A percentile compares a stretch with the other conserved stretches of the same genome.
These are phyloP conservation scores for Ogataea methylovora DNA, from an alignment of 805 yeast species.

Conservation along the genomic window DNA sequence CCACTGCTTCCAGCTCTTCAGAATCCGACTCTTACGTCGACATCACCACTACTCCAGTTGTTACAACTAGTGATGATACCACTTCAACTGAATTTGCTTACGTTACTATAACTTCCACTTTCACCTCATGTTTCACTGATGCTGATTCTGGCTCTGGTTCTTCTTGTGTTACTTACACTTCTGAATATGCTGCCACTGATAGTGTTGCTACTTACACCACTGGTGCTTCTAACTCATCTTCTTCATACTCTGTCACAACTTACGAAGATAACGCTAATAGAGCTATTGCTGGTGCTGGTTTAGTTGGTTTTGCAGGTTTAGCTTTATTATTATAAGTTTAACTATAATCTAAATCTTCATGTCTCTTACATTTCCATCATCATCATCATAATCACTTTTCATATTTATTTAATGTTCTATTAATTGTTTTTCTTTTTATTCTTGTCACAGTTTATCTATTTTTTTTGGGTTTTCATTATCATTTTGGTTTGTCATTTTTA, in stretches of 20 bases:
- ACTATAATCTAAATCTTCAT: too few relatives aligned
- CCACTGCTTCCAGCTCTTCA: conserved; percentile 1
- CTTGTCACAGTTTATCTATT: too few relatives aligned
- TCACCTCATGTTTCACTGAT: conserved; percentile 9
- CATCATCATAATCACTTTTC: too few relatives aligned
- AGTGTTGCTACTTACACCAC: conserved; percentile 4
- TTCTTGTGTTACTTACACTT: conserved; percentile 6
- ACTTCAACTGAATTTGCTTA: conserved; percentile 28
- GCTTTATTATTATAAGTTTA: conserved; percentile 18
- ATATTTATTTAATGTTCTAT: too few relatives aligned
- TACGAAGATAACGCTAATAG: conserved; percentile 12
- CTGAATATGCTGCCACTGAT: conserved; percentile 1
- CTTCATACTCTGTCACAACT: conserved; percentile 5
- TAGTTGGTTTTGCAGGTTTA: conserved; percentile 22
- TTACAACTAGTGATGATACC: conserved; percentile 31
- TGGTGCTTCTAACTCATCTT: conserved; percentile 3
- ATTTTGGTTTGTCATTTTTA: too few relatives aligned
- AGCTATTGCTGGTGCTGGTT: conserved; percentile 14
- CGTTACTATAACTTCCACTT: conserved; percentile 30
- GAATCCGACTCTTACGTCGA: conserved; percentile 25
- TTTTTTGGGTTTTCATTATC: too few relatives aligned
- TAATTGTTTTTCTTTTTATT: too few relatives aligned
- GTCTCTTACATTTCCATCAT: too few relatives aligned
- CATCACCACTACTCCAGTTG: conserved; percentile 36
- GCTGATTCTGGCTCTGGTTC: conserved; percentile 2